phyloP scores from a whole-genome alignment of 2,329 filamentous ascomycete genomes.

The Exophiala spinifera region DNA sequence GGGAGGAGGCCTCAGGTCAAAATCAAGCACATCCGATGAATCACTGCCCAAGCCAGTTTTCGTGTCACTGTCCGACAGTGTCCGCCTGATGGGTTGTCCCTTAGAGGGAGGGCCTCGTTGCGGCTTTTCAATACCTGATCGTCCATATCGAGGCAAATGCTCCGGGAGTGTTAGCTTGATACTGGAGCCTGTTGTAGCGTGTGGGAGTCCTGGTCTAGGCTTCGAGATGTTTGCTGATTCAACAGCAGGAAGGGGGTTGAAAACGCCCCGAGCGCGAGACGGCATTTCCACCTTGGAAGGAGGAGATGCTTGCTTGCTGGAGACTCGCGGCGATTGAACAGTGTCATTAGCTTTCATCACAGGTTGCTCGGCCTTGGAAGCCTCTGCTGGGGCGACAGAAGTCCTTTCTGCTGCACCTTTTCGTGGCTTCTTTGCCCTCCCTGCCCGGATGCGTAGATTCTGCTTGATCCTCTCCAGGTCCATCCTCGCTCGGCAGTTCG shows the following conservation, averaged over 20 bases:
- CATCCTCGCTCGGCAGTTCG: constrained; percentile 12
- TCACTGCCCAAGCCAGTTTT: background rate
- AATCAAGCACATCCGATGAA: constrained; percentile 25
- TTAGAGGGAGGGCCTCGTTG: background rate
- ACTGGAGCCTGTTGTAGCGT: constrained; percentile 5
- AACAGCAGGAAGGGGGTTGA: background rate
- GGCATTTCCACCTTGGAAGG: constrained; percentile 4
- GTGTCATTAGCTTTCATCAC: background rate
- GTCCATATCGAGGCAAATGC: constrained; percentile 1
- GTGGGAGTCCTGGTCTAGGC: constrained; percentile 5
- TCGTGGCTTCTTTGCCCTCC: constrained; percentile 22
- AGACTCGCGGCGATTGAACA: background rate
- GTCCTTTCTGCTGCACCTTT: constrained; percentile 8
- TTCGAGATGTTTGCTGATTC: background rate
- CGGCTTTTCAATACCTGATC: constrained; percentile 11
- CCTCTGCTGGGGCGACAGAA: background rate
- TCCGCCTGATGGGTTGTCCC: constrained; percentile 1
- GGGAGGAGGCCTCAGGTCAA: constrained; percentile 42
- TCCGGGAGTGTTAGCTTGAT: background rate
- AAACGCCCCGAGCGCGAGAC: constrained; percentile 5
- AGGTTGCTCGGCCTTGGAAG: background rate
- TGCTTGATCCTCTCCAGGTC: constrained; percentile 29
- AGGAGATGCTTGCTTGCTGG: background rate
- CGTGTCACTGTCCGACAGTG: constrained; percentile 12
- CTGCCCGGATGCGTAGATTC: constrained; percentile 28